Evolutionary conservation across 805 yeast species (phyloP).

Genomic region (Starmerella scarabaei): DNA sequence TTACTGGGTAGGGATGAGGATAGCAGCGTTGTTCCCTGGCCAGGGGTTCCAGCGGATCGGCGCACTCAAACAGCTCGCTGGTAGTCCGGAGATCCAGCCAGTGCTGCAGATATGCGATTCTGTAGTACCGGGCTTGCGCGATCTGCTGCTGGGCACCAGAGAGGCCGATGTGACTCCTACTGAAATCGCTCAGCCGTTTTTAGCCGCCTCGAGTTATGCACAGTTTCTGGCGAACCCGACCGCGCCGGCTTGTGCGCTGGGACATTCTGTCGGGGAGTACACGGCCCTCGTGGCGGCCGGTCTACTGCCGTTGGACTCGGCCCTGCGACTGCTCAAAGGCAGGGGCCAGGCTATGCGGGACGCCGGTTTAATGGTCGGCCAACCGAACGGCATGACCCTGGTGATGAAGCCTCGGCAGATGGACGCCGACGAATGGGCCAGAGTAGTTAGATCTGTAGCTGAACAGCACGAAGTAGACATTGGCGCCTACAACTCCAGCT

Average conservation of each 20-base stretch:
- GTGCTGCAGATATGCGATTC: slow-evolving; percentile 26
- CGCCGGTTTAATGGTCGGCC: slow-evolving; percentile 29
- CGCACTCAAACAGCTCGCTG: slow-evolving; percentile 20
- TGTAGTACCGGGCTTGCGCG: slow-evolving; percentile 31
- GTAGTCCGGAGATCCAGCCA: slow-evolving; percentile 21
- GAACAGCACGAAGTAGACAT: slow-evolving; percentile 25
- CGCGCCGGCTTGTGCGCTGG: slow-evolving; percentile 23
- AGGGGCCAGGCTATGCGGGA: slow-evolving; percentile 36
- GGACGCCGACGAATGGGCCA: slow-evolving; percentile 7
- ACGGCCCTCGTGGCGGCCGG: slow-evolving; percentile 34
- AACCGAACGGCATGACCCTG: slow-evolving; percentile 18
- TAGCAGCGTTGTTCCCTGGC: slow-evolving; percentile 24
- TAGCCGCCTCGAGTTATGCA: slow-evolving; percentile 33
- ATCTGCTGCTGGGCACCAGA: slow-evolving; percentile 13
- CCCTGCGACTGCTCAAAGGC: slow-evolving; percentile 33
- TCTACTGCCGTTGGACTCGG: slow-evolving; percentile 26
- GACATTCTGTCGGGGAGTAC: slow-evolving; percentile 43
- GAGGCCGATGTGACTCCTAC: slow-evolving; percentile 27
- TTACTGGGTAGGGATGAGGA: slow-evolving; percentile 1
- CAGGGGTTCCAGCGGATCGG: slow-evolving; percentile 30
- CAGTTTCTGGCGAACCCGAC: slow-evolving; percentile 13
- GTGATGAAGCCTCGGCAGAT: slow-evolving; percentile 12
- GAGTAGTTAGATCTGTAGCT: slow-evolving; percentile 8
- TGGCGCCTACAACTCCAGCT: slow-evolving; percentile 37
- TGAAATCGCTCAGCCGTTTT: slow-evolving; percentile 43